Conservation (phyloP, 2,329 filamentous ascomycete genomes). For the Ceratocystis destructans region DNA sequence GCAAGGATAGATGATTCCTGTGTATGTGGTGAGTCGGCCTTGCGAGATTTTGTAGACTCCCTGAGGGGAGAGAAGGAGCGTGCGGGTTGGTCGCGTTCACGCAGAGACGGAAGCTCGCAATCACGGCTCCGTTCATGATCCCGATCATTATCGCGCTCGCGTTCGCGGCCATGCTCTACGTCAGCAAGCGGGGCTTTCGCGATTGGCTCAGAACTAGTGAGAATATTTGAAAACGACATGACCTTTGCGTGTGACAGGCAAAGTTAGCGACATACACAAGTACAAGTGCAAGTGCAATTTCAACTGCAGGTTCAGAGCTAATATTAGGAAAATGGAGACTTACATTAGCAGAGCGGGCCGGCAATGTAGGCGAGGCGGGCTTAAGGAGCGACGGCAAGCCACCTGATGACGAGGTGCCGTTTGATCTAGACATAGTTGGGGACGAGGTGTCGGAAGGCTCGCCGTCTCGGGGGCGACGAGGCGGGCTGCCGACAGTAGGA, state of each 20-base stretch:
- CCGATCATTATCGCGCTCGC: neutral
- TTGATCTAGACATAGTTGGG: conserved; percentile 26
- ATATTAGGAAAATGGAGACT: neutral
- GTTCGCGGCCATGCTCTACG: neutral
- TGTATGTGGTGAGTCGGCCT: conserved; percentile 1
- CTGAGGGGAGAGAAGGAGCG: conserved; percentile 11
- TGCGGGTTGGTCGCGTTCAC: conserved; percentile 10
- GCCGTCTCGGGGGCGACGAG: conserved; percentile 5
- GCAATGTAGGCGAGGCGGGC: conserved; percentile 18
- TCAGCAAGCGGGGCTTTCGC: neutral
- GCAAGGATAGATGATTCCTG: conserved; percentile 15
- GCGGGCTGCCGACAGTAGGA: conserved; percentile 11
- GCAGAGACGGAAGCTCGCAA: conserved; percentile 11
- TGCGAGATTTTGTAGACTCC: neutral
- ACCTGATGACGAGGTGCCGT: conserved; percentile 13
- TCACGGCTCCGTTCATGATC: conserved; percentile 9
- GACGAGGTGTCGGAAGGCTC: conserved; percentile 33
- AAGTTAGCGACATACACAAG: conserved; percentile 13
- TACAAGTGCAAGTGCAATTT: neutral
- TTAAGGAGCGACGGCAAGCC: conserved; percentile 19
- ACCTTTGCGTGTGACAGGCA: conserved; percentile 39
- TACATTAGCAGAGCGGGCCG: conserved; percentile 14
- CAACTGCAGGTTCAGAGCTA: neutral
- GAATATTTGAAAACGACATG: conserved; percentile 93
- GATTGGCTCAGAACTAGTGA: conserved; percentile 62